phyloP scores from a whole-genome alignment of 768 basidiomycete species.

The Suillus bovinus region DNA sequence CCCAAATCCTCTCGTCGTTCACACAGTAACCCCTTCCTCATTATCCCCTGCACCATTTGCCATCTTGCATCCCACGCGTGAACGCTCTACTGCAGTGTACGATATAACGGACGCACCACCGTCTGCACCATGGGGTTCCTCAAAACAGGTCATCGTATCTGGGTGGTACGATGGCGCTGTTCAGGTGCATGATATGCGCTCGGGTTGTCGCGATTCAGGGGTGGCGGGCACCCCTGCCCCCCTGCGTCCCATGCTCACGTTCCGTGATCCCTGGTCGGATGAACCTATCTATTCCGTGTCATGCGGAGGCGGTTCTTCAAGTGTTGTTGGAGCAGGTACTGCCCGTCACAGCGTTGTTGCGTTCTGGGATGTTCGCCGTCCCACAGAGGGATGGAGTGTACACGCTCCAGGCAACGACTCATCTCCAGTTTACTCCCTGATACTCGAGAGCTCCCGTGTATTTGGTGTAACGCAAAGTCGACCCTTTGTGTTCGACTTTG shows the following conservation, averaged over 20 bases:
- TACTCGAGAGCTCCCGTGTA: constrained; percentile 75
- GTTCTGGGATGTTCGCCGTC: constrained; percentile 77
- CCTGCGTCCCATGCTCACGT: constrained; percentile 57
- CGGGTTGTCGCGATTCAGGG: constrained; percentile 21
- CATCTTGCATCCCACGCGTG: constrained; percentile 43
- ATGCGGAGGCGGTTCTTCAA: constrained; percentile 67
- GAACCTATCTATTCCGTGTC: constrained; percentile 79
- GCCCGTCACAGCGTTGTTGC: constrained; percentile 77
- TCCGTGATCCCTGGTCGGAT: constrained; percentile 66
- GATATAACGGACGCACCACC: constrained; percentile 62
- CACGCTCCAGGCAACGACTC: constrained; percentile 78
- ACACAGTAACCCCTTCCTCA: constrained; percentile 48
- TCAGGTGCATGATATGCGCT: constrained; percentile 72
- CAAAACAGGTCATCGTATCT: constrained; percentile 69
- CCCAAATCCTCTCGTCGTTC: constrained; percentile 52
- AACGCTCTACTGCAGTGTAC: constrained; percentile 62
- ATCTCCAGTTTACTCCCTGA: constrained; percentile 75
- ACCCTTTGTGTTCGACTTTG: constrained; percentile 81
- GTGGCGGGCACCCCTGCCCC: constrained; percentile 29
- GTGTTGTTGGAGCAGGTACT: constrained; percentile 72
- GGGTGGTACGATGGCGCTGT: constrained; percentile 85
- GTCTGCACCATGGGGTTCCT: constrained; percentile 66
- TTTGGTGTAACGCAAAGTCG: constrained; percentile 79
- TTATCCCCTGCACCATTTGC: constrained; percentile 50
- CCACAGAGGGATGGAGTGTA: constrained; percentile 69